These are phyloP conservation scores for Elongisporangium undulatum DNA, from an alignment of 352 stramenopile species.

Conservation along the genomic window DNA sequence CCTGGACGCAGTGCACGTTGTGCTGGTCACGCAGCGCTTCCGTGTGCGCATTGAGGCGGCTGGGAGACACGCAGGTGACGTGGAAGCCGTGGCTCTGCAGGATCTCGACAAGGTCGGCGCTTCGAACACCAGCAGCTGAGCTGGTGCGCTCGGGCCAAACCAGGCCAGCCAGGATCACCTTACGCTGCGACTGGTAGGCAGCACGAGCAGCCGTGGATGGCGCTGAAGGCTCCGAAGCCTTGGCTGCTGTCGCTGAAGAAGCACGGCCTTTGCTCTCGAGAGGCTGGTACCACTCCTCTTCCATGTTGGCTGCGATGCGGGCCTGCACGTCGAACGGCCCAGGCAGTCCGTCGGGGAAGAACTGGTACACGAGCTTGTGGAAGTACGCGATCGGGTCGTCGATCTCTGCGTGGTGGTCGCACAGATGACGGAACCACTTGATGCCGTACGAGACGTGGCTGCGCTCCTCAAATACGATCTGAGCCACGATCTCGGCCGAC, in stretches of 20 bases:
- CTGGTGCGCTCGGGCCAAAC: constrained; percentile 88
- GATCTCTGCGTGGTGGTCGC: constrained; percentile 24
- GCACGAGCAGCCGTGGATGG: background rate
- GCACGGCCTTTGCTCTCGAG: constrained; percentile 47
- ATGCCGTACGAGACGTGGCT: constrained; percentile 71
- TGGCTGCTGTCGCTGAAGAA: constrained; percentile 2
- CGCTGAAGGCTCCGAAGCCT: constrained; percentile 1
- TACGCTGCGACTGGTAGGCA: constrained; percentile 5
- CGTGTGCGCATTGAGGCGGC: constrained; percentile 71
- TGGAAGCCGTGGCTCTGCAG: constrained; percentile 59
- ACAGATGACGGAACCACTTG: constrained; percentile 77
- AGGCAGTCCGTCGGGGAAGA: constrained; percentile 72
- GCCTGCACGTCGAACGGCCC: constrained; percentile 76
- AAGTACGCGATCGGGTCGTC: constrained; percentile 65
- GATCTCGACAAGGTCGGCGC: constrained; percentile 65
- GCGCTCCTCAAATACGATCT: constrained; percentile 80
- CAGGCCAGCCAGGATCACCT: constrained; percentile 58
- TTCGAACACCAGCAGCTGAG: constrained; percentile 85
- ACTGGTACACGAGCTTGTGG: constrained; percentile 71
- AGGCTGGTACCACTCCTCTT: constrained; percentile 60
- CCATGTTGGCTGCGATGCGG: constrained; percentile 66
- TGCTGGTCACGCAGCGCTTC: constrained; percentile 31
- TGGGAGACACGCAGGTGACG: constrained; percentile 76
- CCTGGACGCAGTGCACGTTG: constrained; percentile 56
- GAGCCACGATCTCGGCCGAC: constrained; percentile 63